Percentiles rank a stretch among this genome's conserved stretches.
These are phyloP conservation scores for Camellia lanceoleosa DNA, from an alignment of 148 eudicot species.

Conservation along the genomic window DNA sequence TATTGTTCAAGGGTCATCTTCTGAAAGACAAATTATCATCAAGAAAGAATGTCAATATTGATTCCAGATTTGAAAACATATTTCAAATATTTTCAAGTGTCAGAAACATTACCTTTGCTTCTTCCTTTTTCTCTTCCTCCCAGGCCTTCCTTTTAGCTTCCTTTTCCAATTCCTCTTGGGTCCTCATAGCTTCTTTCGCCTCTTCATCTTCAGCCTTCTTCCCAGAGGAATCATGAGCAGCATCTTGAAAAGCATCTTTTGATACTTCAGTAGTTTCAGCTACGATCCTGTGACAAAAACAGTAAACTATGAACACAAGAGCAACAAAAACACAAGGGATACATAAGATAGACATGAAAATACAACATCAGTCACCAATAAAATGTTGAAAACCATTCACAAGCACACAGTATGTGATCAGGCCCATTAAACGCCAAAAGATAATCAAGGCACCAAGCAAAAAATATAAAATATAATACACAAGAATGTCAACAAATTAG, in stretches of 20 bases:
- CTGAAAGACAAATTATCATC: constrained; percentile 4
- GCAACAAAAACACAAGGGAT: background rate
- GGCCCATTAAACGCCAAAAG: background rate
- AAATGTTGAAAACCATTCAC: background rate
- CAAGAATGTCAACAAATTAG: no score
- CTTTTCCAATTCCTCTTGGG: constrained; percentile 15
- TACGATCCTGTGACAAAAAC: constrained; percentile 26
- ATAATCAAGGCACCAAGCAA: background rate
- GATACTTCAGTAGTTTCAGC: constrained; percentile 20
- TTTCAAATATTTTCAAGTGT: background rate
- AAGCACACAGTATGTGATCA: background rate
- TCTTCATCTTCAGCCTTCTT: constrained; percentile 24
- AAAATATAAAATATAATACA: no score
- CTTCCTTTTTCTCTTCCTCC: constrained; percentile 20
- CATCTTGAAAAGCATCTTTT: constrained; percentile 15
- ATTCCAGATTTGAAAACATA: background rate
- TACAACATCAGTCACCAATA: background rate
- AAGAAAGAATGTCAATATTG: background rate
- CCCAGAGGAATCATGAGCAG: background rate
- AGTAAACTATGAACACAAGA: background rate
- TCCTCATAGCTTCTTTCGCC: background rate
- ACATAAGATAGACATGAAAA: background rate
- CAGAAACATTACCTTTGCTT: background rate
- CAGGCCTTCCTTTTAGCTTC: constrained; percentile 10
- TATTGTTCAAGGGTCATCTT: constrained; percentile 41